Evolutionary conservation across 306 rosid species (phyloP), one percentile per base, ranked within the genome.

Genomic region (Rosa persica): DNA sequence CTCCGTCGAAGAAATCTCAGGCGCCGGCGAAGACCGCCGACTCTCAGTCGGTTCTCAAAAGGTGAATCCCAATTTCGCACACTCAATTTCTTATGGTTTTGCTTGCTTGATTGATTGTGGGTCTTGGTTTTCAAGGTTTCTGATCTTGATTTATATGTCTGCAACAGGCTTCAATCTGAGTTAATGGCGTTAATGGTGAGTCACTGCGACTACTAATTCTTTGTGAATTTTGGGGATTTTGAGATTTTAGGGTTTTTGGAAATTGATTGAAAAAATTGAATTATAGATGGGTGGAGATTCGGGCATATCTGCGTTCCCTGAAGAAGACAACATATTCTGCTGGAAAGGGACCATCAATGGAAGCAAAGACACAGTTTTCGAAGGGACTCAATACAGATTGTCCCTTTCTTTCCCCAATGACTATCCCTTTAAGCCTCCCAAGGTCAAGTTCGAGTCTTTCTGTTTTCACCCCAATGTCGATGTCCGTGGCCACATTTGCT

Each of bases 311-410:
- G 99, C 93, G 0, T 96, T 96, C 55, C 99, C 99, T 17, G 99
- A 91, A 67, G 99, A 91, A 84, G 98, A 96, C 79, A 96, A 96
- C 87, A 93, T 93, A 51, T 86, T 96, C 74, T 89, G 91, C 77
- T 96, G 98, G 99, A 96, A 93, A 89, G 98, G 99, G 73, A 96
- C 98, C 57, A 96, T 96, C 40, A 77, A 78, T 1, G 99, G 99
- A 85, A 96, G 98, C 91, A 88, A 93, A 83, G 98, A 93, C 9
- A 93, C 97, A 0, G 99, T 93, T 72, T 96, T 90, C 52, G 94
- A 93, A 79, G 99, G 97, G 79, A 96, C 96, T 16, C 93, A 93
- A 36, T 96, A 96, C 87, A 90, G 90, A 67, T 72, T 96, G 2
- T 84, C 96, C 1, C 92, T 96, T 55, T 81, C 92, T 7, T 96